Evolutionary conservation across 805 yeast genomes (phyloP).

Genomic region (Helenozyma rhizophorensis): DNA sequence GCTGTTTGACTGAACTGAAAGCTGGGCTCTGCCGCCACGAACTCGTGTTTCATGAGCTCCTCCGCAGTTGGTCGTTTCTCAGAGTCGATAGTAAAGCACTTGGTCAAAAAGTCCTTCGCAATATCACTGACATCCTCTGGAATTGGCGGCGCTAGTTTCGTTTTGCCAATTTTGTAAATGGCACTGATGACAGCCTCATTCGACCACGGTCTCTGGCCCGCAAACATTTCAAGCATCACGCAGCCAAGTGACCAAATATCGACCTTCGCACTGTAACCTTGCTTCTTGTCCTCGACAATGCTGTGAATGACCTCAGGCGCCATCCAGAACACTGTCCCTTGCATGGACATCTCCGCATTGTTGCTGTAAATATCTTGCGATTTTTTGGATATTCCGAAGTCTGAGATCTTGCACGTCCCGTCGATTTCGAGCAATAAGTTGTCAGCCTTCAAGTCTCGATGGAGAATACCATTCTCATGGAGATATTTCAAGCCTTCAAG

Average conservation of each 20-base stretch:
- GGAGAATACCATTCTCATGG: conserved; percentile 82
- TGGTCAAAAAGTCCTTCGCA: conserved; percentile 68
- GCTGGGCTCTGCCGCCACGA: conserved; percentile 36
- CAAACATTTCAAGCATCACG: conserved; percentile 95
- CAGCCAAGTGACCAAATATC: conserved; percentile 99
- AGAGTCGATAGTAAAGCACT: conserved; percentile 74
- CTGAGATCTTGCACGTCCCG: conserved; percentile 93
- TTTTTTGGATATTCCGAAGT: conserved; percentile 91
- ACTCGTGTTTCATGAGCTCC: conserved; percentile 51
- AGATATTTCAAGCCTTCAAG: conserved; percentile 81
- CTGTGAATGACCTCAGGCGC: conserved; percentile 98
- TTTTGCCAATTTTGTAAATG: conserved; percentile 80
- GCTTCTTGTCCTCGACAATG: conserved; percentile 63
- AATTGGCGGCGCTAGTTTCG: conserved; percentile 90
- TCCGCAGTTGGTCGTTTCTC: conserved; percentile 85
- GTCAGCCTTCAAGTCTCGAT: conserved; percentile 93
- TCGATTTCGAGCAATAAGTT: conserved; percentile 82
- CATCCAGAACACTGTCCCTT: conserved; percentile 99
- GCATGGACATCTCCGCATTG: conserved; percentile 95
- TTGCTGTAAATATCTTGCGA: conserved; percentile 75
- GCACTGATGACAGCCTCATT: conserved; percentile 94
- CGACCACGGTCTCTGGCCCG: conserved; percentile 97
- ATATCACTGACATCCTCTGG: conserved; percentile 77
- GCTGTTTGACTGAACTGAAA: conserved; percentile 54
- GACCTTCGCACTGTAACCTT: conserved; percentile 95